phyloP scores from a whole-genome alignment of 768 basidiomycete genomes.

The Mrakia hoshinonis region DNA sequence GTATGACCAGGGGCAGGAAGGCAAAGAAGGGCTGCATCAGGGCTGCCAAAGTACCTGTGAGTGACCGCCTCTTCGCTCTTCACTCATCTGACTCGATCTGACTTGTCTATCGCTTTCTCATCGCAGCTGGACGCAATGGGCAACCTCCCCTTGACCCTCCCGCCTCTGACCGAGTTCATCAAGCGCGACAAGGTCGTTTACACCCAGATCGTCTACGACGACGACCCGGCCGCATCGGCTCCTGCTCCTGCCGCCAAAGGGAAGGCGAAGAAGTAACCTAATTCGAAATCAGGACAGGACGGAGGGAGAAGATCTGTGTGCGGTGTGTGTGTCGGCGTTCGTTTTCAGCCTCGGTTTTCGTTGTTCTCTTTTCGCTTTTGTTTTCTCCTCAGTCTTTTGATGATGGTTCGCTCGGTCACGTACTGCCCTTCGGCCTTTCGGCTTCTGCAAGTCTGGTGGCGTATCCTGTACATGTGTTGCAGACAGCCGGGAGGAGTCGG shows the following conservation, averaged over 20 bases:
- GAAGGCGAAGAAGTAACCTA: slow-evolving; percentile 19
- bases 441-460: too few species aligned
- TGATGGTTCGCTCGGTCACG: not conserved
- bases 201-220: slow-evolving; percentile 27
- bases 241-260: not conserved
- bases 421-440: too few species aligned
- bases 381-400: not conserved
- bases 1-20: not conserved
- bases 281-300: too few species aligned
- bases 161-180: slow-evolving; percentile 22
- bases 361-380: not conserved
- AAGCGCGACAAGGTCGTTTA: slow-evolving; percentile 25
- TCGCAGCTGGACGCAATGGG: slow-evolving; percentile 7
- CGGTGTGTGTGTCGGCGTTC: not conserved
- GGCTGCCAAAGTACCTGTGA: not conserved
- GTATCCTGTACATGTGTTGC: too few species aligned
- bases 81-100: not conserved
- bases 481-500: too few species aligned
- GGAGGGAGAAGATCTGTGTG: not conserved
- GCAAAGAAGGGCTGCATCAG: slow-evolving; percentile 11
- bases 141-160: not conserved
- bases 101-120: too few species aligned
- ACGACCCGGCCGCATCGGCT: slow-evolving; percentile 12
- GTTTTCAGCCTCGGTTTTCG: not conserved
- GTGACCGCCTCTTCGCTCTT: not conserved